phyloP scores from a whole-genome alignment of 495 filamentous ascomycete genomes.

The Lophiostoma macrostomum region DNA sequence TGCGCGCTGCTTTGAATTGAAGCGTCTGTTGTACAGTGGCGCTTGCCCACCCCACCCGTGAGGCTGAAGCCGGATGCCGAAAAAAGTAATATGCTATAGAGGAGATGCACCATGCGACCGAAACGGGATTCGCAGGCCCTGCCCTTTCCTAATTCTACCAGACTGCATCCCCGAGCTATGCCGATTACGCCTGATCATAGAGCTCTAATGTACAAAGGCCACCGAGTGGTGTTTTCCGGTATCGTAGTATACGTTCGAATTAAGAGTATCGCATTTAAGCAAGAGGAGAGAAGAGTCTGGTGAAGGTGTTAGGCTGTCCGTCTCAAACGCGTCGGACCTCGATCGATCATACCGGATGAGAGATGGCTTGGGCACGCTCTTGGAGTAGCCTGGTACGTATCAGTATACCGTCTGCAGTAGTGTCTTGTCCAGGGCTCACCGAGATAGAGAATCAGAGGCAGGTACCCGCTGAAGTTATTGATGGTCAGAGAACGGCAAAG shows the following conservation, averaged over 20 bases:
- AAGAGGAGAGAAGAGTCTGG: conserved; percentile 44
- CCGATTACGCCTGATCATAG: conserved; percentile 17
- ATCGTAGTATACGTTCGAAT: conserved; percentile 12
- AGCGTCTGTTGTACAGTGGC: conserved; percentile 10
- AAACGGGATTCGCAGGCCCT: neutral
- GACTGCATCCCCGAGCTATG: neutral
- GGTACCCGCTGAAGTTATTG: conserved; percentile 68
- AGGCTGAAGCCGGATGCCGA: conserved; percentile 2
- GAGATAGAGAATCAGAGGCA: conserved; percentile 95
- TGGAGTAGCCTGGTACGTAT: conserved; percentile 70
- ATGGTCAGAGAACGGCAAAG: conserved; percentile 35
- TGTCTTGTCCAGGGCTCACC: conserved; percentile 53
- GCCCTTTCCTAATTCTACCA: neutral
- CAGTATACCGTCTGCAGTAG: neutral
- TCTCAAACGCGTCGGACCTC: neutral
- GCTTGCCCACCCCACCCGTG: neutral
- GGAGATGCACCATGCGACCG: conserved; percentile 5
- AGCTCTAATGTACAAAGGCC: conserved; percentile 12
- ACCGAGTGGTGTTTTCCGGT: too few species aligned
- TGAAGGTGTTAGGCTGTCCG: too few species aligned
- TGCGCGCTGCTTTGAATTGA: neutral
- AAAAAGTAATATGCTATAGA: conserved; percentile 4
- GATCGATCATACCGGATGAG: conserved; percentile 90
- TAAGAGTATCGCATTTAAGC: conserved; percentile 32
- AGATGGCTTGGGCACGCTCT: conserved; percentile 87